These are phyloP conservation scores for Dactylorhiza incarnata DNA, from an alignment of 106 monocot species.

Conservation along the genomic window DNA sequence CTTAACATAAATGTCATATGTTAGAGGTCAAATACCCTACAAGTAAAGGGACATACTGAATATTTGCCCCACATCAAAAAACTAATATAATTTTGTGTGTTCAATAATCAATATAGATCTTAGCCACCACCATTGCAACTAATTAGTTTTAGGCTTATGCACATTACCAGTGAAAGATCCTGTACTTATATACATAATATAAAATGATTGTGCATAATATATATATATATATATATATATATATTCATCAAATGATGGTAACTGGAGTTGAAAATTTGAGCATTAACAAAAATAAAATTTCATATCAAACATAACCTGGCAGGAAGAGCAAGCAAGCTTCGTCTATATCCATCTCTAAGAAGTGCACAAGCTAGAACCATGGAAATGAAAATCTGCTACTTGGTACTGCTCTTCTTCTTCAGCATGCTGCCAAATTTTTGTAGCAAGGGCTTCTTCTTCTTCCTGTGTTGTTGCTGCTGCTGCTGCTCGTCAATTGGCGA, in stretches of 20 bases:
- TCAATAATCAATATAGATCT: too few species aligned
- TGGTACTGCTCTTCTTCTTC: slow-evolving; percentile 36
- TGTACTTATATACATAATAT: not conserved
- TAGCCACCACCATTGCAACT: too few species aligned
- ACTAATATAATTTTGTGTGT: too few species aligned
- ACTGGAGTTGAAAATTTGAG: not conserved
- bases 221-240: not conserved
- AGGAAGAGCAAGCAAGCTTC: slow-evolving; percentile 1
- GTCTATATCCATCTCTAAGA: not conserved
- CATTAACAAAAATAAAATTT: not conserved
- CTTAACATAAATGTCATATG: too few species aligned
- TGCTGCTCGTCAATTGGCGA: slow-evolving; percentile 16
- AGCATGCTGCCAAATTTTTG: slow-evolving; percentile 45
- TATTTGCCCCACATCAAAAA: too few species aligned
- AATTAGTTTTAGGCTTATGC: not conserved
- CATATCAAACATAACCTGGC: not conserved
- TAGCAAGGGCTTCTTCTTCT: slow-evolving; percentile 55
- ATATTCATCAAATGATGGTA: not conserved
- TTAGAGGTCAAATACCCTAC: too few species aligned
- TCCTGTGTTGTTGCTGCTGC: slow-evolving; percentile 23
- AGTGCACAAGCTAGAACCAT: not conserved
- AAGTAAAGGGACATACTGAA: too few species aligned
- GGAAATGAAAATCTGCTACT: slow-evolving; percentile 7
- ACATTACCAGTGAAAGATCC: not conserved
- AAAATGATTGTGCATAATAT: not conserved